Evolutionary conservation across 305 asterid species (phyloP), one percentile per base, ranked within the genome.

Genomic region (Andrographis paniculata): DNA sequence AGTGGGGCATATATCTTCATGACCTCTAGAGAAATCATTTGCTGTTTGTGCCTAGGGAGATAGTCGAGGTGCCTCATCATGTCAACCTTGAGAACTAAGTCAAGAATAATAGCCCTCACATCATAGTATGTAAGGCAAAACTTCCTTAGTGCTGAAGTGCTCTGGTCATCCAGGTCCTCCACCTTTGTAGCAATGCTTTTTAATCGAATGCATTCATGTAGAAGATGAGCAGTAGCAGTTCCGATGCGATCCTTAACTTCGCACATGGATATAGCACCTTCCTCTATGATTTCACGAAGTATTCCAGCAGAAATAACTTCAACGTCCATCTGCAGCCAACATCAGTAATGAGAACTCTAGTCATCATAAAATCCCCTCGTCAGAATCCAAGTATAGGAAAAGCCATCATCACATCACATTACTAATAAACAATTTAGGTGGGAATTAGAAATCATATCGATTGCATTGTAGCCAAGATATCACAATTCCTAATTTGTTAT

Each of bases 1-100:
- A 88, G 58, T 8, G 97, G 97, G 68, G 95, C 97, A 47, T 84
- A 80, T 59, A 88, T 73, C 77, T 79, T 77, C 80, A 88, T 73
- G 45, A 79, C 97, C 67, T 84, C 82, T 6, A 88, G 65, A 42
- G 93, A 73, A 33, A 79, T 44, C 50, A 60, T 69, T 50, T 88
- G 94, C 73, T 88, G 97, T 61, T 77, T 71, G 77, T 77, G 79
- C 67, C 93, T 70, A 0, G 97, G 97, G 50, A 82, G 84, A 55
- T 62, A 63, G 46, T 82, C 70, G 9, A 88, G 87, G 67, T 88
- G 85, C 71, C 93, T 70, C 94, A 88, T 82, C 61, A 54, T 60
- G 63, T 88, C 95, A 7, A 88, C 94, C 77, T 79, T 88, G 49
- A 84, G 69, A 24, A 78, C 93, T 36, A 88, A 72, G 70, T 84